phyloP scores from a whole-genome alignment of 371 early-diverging fungal genomes.

The Mucor velutinosus region DNA sequence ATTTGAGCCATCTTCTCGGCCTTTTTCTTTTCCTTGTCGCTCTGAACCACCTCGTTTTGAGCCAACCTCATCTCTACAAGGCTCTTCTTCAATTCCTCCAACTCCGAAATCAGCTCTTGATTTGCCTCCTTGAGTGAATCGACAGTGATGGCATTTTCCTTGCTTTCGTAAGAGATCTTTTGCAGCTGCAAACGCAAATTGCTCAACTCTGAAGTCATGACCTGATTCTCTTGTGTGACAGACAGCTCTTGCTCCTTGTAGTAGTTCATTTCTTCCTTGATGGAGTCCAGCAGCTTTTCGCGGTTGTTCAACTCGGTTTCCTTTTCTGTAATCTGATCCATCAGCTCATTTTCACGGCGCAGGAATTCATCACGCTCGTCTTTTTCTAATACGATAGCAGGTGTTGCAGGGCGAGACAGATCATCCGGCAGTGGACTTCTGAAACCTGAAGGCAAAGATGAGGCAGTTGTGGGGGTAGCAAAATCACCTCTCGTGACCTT shows the following conservation, averaged over 20 bases:
- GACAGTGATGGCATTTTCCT: conserved; percentile 80
- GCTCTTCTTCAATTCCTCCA: conserved; percentile 73
- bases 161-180: conserved; percentile 82
- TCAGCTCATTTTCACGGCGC: conserved; percentile 92
- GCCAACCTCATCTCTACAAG: conserved; percentile 48
- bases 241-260: conserved; percentile 61
- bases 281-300: conserved; percentile 57
- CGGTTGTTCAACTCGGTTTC: conserved; percentile 67
- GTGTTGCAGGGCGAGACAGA: conserved; percentile 75
- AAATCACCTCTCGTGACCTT: conserved; percentile 59
- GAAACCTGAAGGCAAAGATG: conserved; percentile 51
- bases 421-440: conserved; percentile 37
- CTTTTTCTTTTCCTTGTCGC: conserved; percentile 79
- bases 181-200: conserved; percentile 83
- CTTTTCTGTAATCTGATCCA: conserved; percentile 89
- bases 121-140: conserved; percentile 88
- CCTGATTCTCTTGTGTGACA: conserved; percentile 69
- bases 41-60: conserved; percentile 56
- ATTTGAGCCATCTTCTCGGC: conserved; percentile 84
- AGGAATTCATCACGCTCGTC: conserved; percentile 95
- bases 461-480: conserved; percentile 23
- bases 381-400: conserved; percentile 72
- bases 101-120: conserved; percentile 67
- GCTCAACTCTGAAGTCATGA: conserved; percentile 64
- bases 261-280: conserved; percentile 68